Conservation (phyloP, 116 monocot species). For the Papilionanthe hybrid region DNA sequence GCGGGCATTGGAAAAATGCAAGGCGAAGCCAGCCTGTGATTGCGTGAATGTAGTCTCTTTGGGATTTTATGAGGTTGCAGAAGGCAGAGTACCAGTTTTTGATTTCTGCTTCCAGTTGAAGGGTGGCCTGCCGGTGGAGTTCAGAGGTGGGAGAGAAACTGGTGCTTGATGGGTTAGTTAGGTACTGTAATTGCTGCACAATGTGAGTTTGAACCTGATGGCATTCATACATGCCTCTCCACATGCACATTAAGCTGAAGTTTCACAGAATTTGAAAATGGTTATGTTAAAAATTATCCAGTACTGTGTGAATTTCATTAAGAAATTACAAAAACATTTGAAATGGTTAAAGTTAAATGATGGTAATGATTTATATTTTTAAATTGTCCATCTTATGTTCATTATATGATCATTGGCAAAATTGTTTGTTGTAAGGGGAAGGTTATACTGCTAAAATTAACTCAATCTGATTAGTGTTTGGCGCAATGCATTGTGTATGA, state of each 20-base stretch:
- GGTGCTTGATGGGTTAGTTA: constrained; percentile 24
- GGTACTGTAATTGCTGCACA: constrained; percentile 75
- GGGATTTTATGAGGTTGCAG: constrained; percentile 65
- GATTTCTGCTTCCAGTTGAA: constrained; percentile 79
- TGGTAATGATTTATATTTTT: not conserved
- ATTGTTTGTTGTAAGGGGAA: no score
- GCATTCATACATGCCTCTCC: constrained; percentile 97
- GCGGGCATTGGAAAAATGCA: constrained; percentile 69
- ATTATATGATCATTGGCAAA: no score
- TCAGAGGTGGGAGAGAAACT: constrained; percentile 63
- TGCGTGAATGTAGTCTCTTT: constrained; percentile 80
- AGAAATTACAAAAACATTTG: no score
- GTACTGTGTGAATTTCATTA: no score
- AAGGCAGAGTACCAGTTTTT: constrained; percentile 80
- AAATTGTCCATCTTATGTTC: no score
- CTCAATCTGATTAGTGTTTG: no score
- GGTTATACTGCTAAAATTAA: no score
- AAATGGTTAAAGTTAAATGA: no score
- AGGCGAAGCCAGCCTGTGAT: constrained; percentile 93
- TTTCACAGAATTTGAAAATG: not conserved
- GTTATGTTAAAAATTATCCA: not conserved
- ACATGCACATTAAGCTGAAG: constrained; percentile 75
- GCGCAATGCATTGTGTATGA: no score
- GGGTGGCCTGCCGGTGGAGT: constrained; percentile 62
- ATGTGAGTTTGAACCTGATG: constrained; percentile 97